phyloP scores from a whole-genome alignment of 176 grass and related monocot species.

The Oryza longistaminata region DNA sequence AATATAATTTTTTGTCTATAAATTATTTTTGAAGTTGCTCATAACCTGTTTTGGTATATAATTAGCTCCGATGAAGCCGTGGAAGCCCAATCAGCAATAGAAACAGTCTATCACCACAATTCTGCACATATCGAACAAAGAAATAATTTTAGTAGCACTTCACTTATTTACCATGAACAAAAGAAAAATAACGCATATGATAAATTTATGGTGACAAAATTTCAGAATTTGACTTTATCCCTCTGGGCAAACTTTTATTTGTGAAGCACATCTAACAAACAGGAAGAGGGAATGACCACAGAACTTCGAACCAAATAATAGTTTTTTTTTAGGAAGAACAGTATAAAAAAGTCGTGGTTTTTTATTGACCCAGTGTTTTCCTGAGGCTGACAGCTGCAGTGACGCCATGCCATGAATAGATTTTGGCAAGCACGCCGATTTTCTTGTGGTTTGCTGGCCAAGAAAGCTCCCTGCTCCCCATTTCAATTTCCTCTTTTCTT shows the following conservation, averaged over 20 bases:
- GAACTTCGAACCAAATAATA: not conserved
- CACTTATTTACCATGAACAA: not conserved
- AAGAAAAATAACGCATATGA: not conserved
- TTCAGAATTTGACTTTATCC: not conserved
- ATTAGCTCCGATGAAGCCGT: too few relatives aligned
- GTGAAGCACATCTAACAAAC: not conserved
- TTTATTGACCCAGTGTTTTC: not conserved
- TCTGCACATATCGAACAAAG: not conserved
- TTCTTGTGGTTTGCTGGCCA: conserved; percentile 17
- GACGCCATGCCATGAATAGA: not conserved
- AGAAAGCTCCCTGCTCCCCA: not conserved
- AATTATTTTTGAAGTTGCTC: too few relatives aligned
- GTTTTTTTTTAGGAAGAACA: not conserved
- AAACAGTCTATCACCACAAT: not conserved
- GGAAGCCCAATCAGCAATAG: not conserved
- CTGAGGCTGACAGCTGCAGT: conserved; percentile 3
- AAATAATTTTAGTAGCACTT: not conserved
- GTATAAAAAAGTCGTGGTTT: not conserved
- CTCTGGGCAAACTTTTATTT: not conserved
- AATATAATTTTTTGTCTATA: too few relatives aligned
- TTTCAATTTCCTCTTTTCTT: not conserved
- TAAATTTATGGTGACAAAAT: not conserved
- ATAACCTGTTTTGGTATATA: too few relatives aligned
- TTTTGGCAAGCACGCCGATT: not conserved
- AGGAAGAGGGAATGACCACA: not conserved